Evolutionary conservation across 768 basidiomycete species (phyloP).

Genomic region (Lactarius sanguifluus): DNA sequence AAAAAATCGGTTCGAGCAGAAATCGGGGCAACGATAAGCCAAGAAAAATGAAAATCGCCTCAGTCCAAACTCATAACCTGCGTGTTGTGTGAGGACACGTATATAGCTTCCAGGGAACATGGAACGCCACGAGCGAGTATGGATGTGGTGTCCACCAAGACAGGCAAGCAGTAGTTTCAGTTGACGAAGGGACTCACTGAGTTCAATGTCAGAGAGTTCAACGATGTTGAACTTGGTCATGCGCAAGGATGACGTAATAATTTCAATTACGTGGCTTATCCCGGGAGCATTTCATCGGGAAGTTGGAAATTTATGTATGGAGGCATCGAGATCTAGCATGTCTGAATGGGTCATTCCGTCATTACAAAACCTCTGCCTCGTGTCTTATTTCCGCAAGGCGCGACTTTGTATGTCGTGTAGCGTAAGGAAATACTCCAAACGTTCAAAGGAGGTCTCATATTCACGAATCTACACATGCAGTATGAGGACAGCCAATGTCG

Average conservation of each 20-base stretch:
- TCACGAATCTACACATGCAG: no score
- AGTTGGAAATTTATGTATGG: conserved; percentile 1
- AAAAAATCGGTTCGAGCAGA: neutral
- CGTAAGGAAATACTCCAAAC: conserved; percentile 6
- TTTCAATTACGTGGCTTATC: conserved; percentile 2
- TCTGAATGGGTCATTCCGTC: conserved; percentile 7
- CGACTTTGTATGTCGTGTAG: neutral
- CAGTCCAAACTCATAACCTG: neutral
- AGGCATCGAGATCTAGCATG: conserved; percentile 1
- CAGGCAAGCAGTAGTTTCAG: neutral
- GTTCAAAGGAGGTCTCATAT: conserved; percentile 5
- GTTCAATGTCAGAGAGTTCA: neutral
- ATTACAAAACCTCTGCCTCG: conserved; percentile 18
- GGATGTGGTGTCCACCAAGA: neutral
- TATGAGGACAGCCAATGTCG: neutral
- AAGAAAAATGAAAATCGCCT: neutral
- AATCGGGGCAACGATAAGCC: neutral
- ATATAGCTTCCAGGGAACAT: neutral
- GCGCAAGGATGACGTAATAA: conserved; percentile 18
- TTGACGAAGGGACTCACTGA: neutral
- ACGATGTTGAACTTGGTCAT: neutral
- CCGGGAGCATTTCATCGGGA: conserved; percentile 21
- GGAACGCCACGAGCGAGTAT: neutral
- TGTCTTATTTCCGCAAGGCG: conserved; percentile 8
- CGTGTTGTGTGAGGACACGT: neutral